Conservation (phyloP, 2,329 filamentous ascomycete genomes). For the Nakataea oryzae region DNA sequence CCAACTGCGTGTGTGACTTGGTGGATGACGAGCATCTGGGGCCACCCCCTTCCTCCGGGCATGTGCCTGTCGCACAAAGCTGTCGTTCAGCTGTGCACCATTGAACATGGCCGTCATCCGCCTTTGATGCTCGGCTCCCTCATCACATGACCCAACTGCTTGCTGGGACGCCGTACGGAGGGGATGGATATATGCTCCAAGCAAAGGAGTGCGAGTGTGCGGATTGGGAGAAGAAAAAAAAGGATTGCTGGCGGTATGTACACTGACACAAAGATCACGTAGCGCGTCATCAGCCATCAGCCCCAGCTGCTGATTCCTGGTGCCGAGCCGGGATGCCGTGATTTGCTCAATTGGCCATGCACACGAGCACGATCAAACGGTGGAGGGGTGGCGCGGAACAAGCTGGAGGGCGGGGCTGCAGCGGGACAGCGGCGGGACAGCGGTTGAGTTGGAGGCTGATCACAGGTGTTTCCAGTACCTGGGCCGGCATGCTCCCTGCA, state of each 20-base stretch:
- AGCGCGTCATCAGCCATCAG: not conserved
- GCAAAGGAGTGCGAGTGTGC: not conserved
- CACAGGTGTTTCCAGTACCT: too few relatives aligned
- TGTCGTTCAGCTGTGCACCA: too few relatives aligned
- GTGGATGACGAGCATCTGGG: not conserved
- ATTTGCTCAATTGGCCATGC: not conserved
- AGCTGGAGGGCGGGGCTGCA: not conserved
- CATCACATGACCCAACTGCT: too few relatives aligned
- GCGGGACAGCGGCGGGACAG: not conserved
- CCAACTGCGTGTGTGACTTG: not conserved
- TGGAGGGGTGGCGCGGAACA: not conserved
- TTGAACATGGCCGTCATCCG: too few relatives aligned
- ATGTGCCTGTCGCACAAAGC: too few relatives aligned
- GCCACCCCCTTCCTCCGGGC: not conserved
- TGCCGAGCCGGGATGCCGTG: not conserved
- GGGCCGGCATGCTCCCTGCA: too few relatives aligned
- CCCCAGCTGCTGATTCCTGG: not conserved
- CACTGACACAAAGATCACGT: not conserved
- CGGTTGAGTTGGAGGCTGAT: too few relatives aligned
- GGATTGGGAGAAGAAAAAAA: too few relatives aligned
- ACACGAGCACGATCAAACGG: not conserved
- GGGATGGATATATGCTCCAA: not conserved
- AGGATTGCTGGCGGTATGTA: not conserved
- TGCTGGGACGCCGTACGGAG: too few relatives aligned
- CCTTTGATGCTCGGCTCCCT: too few relatives aligned